Conservation (phyloP, 169 alveolate genomes). For the Plasmodium gonderi region DNA sequence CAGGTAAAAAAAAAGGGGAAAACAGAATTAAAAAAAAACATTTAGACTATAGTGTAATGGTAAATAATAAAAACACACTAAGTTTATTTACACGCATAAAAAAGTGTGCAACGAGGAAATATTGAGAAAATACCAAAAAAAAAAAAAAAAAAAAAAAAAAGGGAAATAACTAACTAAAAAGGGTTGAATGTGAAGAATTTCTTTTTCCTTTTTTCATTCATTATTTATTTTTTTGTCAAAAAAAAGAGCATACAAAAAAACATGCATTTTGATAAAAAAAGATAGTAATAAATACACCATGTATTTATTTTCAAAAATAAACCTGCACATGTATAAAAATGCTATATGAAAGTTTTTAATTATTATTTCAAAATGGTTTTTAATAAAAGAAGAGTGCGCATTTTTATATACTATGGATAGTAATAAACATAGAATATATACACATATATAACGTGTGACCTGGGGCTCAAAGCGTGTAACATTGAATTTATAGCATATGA, state of each 20-base stretch:
- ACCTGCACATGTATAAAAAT: neutral
- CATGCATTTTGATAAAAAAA: neutral
- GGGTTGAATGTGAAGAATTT: neutral
- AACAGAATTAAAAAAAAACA: neutral
- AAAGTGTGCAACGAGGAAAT: neutral
- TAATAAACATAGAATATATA: neutral
- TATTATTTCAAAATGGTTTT: neutral
- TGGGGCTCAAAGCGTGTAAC: neutral
- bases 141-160: neutral
- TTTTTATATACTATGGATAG: neutral
- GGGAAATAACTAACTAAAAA: neutral
- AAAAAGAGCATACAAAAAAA: neutral
- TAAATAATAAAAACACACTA: too few relatives aligned
- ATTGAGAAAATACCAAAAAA: neutral
- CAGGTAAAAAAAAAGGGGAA: neutral
- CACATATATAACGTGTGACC: neutral
- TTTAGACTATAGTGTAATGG: too few relatives aligned
- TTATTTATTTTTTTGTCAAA: neutral
- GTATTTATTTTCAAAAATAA: neutral
- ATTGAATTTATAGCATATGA: neutral
- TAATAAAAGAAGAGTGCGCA: neutral
- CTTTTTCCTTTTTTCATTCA: neutral
- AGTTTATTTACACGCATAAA: too few relatives aligned
- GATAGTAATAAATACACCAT: neutral
- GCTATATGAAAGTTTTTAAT: neutral